Percentiles rank a stretch among this genome's conserved stretches.
phyloP scores from a whole-genome alignment of 176 grass and related monocot species.

The Miscanthus lutarioriparius region DNA sequence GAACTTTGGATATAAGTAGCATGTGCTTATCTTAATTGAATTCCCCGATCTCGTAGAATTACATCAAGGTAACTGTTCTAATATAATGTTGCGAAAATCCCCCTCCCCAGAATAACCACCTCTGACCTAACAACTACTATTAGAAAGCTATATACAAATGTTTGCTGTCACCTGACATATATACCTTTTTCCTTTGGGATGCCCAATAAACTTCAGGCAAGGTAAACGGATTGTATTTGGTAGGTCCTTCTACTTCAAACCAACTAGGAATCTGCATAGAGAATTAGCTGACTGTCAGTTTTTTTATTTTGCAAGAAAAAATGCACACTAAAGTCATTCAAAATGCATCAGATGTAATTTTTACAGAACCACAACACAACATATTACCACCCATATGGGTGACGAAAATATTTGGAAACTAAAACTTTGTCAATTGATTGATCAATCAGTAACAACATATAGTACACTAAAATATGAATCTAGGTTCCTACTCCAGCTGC shows the following conservation, averaged over 20 bases:
- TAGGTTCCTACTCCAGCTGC: conserved; percentile 6
- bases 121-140: conserved; percentile 16
- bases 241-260: conserved; percentile 70
- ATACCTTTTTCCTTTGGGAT: conserved; percentile 92
- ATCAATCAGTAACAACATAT: conserved; percentile 8
- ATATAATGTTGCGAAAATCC: not conserved
- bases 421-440: conserved; percentile 3
- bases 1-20: not conserved
- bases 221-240: conserved; percentile 84
- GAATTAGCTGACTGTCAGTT: conserved; percentile 1
- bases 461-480: not conserved
- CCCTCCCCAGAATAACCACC: not conserved
- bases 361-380: conserved; percentile 11
- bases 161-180: not conserved
- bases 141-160: not conserved
- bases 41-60: not conserved
- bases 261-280: conserved; percentile 84
- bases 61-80: conserved; percentile 2
- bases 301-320: not conserved
- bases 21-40: not conserved
- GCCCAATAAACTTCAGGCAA: conserved; percentile 89
- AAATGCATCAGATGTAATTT: not conserved
- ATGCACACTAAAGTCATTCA: not conserved
- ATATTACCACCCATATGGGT: not conserved
- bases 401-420: not conserved